Evolutionary conservation across 176 grass and related monocot genomes (phyloP), one percentile per base, ranked within the genome.

Genomic region (Phyllostachys edulis): DNA sequence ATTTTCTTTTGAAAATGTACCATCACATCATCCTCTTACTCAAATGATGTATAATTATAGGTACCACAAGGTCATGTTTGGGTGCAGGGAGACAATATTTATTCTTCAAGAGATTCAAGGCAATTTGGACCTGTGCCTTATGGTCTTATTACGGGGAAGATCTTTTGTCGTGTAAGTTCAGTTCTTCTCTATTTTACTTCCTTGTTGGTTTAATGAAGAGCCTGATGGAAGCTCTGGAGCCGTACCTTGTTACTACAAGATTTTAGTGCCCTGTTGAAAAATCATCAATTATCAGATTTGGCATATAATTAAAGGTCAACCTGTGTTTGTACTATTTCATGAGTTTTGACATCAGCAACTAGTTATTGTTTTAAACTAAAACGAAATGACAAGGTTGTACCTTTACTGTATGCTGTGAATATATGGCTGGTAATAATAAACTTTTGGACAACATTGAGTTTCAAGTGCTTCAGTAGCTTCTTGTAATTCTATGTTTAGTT

Each of bases 81-180:
- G 96, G 87, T 98, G 68, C 93, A 98, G 80, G 96, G 96, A 5
- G 96, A 98, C 65, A 92, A 98, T 87, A 70, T 85, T 59, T 85
- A 93, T 80, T 57, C 41, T 69, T 98, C 96, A 14, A 85, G 59
- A 12, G 96, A 98, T 85, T 98, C 96, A 5, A 93, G 96, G 74
- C 42, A 89, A 8, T 98, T 95, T 42, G 96, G 96, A 39, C 66
- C 96, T 2, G 77, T 94, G 26, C 96, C 96, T 75, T 88, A 84
- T 39, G 92, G 91, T 21, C 93, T 98, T 23, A 82, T 98, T 68
- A 78, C 85, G n/a, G 96, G 96, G 38, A 95, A 63, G 82, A 62
- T 91, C 13, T 87, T 89, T 82, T 93, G 56, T 40, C 86, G 87
- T 85, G 93, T 98, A 85, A 85, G 80, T 37, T 24, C 24, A 50